phyloP scores from a whole-genome alignment of 768 basidiomycete genomes.

The Trametes punicea region DNA sequence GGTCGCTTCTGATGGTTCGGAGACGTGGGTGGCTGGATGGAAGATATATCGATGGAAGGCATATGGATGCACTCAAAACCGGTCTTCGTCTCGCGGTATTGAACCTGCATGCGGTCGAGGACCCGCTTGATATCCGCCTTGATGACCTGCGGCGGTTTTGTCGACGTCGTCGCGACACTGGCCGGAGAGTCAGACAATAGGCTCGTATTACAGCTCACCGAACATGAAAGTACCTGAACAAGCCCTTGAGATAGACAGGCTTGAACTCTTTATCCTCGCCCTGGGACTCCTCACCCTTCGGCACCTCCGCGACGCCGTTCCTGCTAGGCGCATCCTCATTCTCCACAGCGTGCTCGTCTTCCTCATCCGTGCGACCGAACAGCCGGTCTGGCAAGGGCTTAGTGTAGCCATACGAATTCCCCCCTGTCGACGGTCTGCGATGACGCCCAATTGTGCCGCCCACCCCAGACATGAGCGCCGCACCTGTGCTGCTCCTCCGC shows the following conservation, averaged over 20 bases:
- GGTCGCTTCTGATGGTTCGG: conserved; percentile 42
- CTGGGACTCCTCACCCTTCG: conserved; percentile 40
- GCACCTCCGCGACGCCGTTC: conserved; percentile 33
- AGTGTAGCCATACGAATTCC: conserved; percentile 39
- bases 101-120: conserved; percentile 91
- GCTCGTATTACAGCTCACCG: not conserved
- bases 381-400: conserved; percentile 39
- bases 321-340: conserved; percentile 38
- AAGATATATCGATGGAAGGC: conserved; percentile 88
- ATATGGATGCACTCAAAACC: conserved; percentile 97
- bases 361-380: conserved; percentile 51
- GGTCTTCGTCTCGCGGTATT: conserved; percentile 83
- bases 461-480: conserved; percentile 46
- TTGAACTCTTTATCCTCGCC: conserved; percentile 79
- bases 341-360: conserved; percentile 39
- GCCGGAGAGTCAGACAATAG: conserved; percentile 1
- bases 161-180: conserved; percentile 93
- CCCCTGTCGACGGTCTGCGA: conserved; percentile 71
- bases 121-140: conserved; percentile 84
- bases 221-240: conserved; percentile 70
- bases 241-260: conserved; percentile 91
- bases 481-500: conserved; percentile 74
- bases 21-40: conserved; percentile 45
- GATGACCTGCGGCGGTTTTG: conserved; percentile 77
- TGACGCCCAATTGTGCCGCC: conserved; percentile 61